Conservation (phyloP, 73 alveolate genomes). For the Uronychia setigera region DNA sequence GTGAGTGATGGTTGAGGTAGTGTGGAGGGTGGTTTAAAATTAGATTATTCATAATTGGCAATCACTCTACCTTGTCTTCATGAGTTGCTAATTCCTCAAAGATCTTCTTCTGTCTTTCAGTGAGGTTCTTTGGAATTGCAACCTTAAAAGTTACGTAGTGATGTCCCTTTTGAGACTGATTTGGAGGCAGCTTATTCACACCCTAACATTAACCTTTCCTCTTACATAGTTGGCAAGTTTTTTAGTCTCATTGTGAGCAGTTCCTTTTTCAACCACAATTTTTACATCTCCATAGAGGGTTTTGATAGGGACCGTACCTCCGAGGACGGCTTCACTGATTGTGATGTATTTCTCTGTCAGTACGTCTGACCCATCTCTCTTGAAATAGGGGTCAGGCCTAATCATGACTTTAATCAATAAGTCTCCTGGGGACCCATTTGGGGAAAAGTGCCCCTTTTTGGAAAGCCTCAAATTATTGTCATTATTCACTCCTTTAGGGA, state of each 20-base stretch:
- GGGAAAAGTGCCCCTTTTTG: conserved; percentile 74
- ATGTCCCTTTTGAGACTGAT: conserved; percentile 55
- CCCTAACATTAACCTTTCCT: conserved; percentile 42
- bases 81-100: conserved; percentile 38
- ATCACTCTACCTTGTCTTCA: conserved; percentile 40
- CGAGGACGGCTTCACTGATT: conserved; percentile 75
- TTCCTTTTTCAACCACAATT: conserved; percentile 79
- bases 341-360: conserved; percentile 63
- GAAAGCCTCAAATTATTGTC: conserved; percentile 80
- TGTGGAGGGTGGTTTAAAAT: too few relatives aligned
- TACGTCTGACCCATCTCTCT: conserved; percentile 85
- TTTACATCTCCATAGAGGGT: conserved; percentile 78
- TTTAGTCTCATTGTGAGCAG: conserved; percentile 70
- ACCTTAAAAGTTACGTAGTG: conserved; percentile 57
- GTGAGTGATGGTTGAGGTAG: too few relatives aligned
- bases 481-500: conserved; percentile 88
- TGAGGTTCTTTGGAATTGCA: conserved; percentile 59
- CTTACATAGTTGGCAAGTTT: conserved; percentile 59
- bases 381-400: conserved; percentile 71
- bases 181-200: conserved; percentile 66
- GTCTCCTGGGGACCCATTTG: conserved; percentile 87
- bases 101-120: conserved; percentile 37
- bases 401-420: conserved; percentile 70
- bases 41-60: too few relatives aligned
- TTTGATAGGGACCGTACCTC: conserved; percentile 71